Base-by-base conservation (phyloP, 2,329 filamentous ascomycete genomes). In the Aspergillus ochraceoroseus region DNA sequence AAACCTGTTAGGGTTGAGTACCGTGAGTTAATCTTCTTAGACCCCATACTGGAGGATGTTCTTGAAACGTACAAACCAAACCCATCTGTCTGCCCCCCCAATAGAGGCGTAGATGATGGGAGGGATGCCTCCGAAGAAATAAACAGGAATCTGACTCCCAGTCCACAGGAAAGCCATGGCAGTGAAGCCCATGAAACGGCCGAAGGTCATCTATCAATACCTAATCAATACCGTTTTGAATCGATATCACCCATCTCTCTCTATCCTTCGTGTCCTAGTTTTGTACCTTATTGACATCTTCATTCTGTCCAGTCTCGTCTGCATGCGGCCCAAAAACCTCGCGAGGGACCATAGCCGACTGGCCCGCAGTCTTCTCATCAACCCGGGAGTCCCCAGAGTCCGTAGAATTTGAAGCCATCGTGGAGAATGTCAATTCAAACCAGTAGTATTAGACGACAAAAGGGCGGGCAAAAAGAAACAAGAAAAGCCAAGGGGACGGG, bases 161-260 rank as follows among this genome's bases (percentile, higher is more conserved):
- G 75, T 76, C 76, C 76, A 80, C 14, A 80, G 61, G 41, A 81
- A 76, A 4, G 74, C 73, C 73, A 79, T 78, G 43, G 75, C 75
- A 9, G 73, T 51, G 32, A 80, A 65, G 38, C 70, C 71, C 73
- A 77, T 74, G 50, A 76, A 68, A 3, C 72, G 65, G 19, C 56
- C 62, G 46, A 71, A 68, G n/a, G 65, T 68, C 70, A 77, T 70
- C 55, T 75, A 65, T 28, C 9, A 30, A 72, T 26, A 32, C 15
- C 9, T 12, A 18, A 26, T 32, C 46, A 25, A 45, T 25, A 29
- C 28, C 38, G 30, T 32, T 35, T 20, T 3, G 20, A 26, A 32
- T 25, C 12, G 29, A 22, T 32, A 13, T 8, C 9, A 13, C n/a
- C 8, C 17, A 11, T 36, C 22, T 18, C 14, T 15, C n/a, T 6